Percentiles rank a stretch among this genome's conserved stretches.
These are phyloP conservation scores for Adansonia madagascariensis DNA, from an alignment of 441 rosid species.

Conservation along the genomic window DNA sequence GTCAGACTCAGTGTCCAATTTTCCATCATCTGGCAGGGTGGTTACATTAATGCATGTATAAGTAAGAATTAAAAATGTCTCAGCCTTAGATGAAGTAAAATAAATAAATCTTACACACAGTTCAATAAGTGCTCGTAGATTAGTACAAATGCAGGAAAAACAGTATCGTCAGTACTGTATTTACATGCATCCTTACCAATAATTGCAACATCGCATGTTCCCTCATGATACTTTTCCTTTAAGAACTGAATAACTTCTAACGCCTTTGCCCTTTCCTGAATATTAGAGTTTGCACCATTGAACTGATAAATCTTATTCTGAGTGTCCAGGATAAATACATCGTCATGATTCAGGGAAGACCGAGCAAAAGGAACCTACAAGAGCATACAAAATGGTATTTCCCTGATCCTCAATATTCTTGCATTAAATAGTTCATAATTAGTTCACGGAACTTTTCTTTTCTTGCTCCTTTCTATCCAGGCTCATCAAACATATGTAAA, in stretches of 20 bases:
- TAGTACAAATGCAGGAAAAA: conserved; percentile 16
- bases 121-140: background rate
- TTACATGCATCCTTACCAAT: conserved; percentile 70
- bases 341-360: conserved; percentile 95
- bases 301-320: conserved; percentile 88
- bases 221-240: conserved; percentile 95
- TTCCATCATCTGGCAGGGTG: conserved; percentile 80
- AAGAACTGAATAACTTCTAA: conserved; percentile 95
- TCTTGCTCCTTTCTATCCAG: background rate
- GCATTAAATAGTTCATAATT: conserved; percentile 17
- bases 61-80: conserved; percentile 23
- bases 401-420: conserved; percentile 27
- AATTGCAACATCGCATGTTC: conserved; percentile 86
- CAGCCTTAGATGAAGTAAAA: background rate
- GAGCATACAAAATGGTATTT: conserved; percentile 32
- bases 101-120: background rate
- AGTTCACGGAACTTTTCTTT: conserved; percentile 23
- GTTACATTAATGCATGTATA: conserved; percentile 24
- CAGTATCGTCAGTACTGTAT: conserved; percentile 22
- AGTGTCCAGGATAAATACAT: conserved; percentile 91
- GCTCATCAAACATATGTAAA: conserved; percentile 3
- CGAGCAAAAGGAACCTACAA: conserved; percentile 90
- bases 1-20: conserved; percentile 96
- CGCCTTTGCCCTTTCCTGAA: conserved; percentile 98
- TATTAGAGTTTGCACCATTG: conserved; percentile 96